phyloP scores from a whole-genome alignment of 2,329 filamentous ascomycete genomes.

The Calonectria hawksworthii region DNA sequence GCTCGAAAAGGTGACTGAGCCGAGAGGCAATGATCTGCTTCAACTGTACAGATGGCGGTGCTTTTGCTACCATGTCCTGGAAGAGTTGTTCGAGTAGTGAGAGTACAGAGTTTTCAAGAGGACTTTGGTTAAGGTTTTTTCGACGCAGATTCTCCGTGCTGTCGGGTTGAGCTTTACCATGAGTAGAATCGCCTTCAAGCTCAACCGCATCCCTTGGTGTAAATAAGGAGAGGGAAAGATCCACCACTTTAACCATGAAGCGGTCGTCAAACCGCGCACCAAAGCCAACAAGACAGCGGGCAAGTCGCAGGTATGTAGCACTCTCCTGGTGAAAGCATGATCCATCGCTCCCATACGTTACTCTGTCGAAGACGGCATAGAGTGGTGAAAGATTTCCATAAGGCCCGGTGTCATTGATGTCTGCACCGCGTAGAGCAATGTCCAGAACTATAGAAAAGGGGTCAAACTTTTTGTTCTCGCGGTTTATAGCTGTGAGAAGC shows the following conservation, averaged over 20 bases:
- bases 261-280: background rate
- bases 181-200: background rate
- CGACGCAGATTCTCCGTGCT: background rate
- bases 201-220: background rate
- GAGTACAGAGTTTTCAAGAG: background rate
- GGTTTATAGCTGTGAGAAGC: background rate
- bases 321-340: background rate
- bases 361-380: background rate
- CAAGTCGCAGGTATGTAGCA: background rate
- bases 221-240: background rate
- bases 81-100: background rate
- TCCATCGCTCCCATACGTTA: background rate
- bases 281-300: background rate
- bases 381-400: background rate
- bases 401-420: background rate
- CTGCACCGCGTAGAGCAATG: background rate
- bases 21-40: background rate
- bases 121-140: background rate
- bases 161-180: too few species aligned
- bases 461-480: background rate
- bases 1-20: background rate
- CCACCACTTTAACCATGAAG: background rate
- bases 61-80: background rate
- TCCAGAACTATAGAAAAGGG: background rate
- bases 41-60: background rate